Evolutionary conservation across 371 early-diverging fungal species (phyloP), one percentile per base, ranked within the genome.

Genomic region (Mycotypha africana): DNA sequence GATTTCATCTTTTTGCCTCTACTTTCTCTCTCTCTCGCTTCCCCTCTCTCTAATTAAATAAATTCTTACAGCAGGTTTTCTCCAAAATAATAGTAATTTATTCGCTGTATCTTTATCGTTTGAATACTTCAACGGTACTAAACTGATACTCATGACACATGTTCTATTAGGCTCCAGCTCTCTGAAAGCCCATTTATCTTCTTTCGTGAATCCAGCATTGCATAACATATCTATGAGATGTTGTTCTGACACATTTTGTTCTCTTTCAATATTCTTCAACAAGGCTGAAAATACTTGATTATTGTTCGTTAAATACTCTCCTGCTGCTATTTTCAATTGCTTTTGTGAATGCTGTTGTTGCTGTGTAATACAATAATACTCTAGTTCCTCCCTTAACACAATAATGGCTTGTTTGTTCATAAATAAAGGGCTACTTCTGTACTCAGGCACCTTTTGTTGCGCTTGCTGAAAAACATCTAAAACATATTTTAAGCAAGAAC

Each of bases 151-250:
- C 36, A 84, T 76, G 31, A 88, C 78, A 9, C 80, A 72, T 0
- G 87, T 78, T 36, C 74, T 69, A 28, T 65, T 68, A 1, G 88
- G 88, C 52, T 90, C 89, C 19, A 82, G 65, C 38, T 76, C 78
- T 39, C 91, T 79, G 53, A 86, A 84, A 4, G 88, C 89, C 91
- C 91, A 90, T 32, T 73, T 64, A 42, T 84, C 84, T 17, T 86
- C 79, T 30, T 81, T 73, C 30, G 72, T 65, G 49, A 90, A 90
- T 21, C 89, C 91, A 28, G 87, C 84, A 47, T 85, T 75, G 53
- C 91, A 88, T n/a, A 90, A 76, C 88, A 90, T 90, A 55, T 90
- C 89, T 33, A 90, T 85, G 45, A 90, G 63, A 65, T 90, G 91
- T 49, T 85, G 88, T 49, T 90, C 91, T 16, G 88, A 88, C 17